These are phyloP conservation scores for Hemileccinum rubropunctum DNA, from an alignment of 768 basidiomycete species.

Conservation along the genomic window DNA sequence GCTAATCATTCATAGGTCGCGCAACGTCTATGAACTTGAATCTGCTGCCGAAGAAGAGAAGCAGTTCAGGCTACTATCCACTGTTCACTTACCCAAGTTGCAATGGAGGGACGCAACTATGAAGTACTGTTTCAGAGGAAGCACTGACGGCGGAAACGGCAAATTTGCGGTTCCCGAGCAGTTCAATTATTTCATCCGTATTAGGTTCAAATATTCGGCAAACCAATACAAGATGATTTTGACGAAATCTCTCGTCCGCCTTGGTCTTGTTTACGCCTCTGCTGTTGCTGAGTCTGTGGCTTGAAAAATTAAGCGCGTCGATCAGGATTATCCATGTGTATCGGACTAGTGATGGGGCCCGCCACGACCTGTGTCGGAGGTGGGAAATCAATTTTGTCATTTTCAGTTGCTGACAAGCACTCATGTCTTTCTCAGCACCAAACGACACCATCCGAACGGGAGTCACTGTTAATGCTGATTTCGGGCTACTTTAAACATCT, in stretches of 20 bases:
- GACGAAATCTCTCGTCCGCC: not conserved
- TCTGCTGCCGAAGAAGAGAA: slow-evolving; percentile 4
- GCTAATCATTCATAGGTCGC: slow-evolving; percentile 1
- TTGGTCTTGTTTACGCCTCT: slow-evolving; percentile 5
- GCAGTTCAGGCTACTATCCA: not conserved
- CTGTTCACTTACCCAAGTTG: slow-evolving; percentile 8
- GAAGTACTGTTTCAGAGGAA: slow-evolving; percentile 6
- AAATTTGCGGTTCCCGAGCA: slow-evolving; percentile 16
- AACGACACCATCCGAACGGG: not conserved
- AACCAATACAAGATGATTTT: slow-evolving; percentile 7
- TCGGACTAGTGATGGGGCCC: slow-evolving; percentile 9
- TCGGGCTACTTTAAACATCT: not conserved
- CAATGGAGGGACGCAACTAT: not conserved
- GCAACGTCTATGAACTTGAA: not conserved
- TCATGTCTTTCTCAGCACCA: slow-evolving; percentile 1
- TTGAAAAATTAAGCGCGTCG: not conserved
- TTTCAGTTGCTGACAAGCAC: slow-evolving; percentile 11
- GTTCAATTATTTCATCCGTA: slow-evolving; percentile 21
- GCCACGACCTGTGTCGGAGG: slow-evolving; percentile 14
- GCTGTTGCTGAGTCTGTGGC: slow-evolving; percentile 4
- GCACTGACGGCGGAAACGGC: slow-evolving; percentile 8
- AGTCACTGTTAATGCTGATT: not conserved
- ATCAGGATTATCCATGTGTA: slow-evolving; percentile 9
- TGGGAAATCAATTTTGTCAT: slow-evolving; percentile 15
- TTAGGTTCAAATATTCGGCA: slow-evolving; percentile 19